Evolutionary conservation across 768 basidiomycete species (phyloP).

Genomic region (Tephrocybe sp.): DNA sequence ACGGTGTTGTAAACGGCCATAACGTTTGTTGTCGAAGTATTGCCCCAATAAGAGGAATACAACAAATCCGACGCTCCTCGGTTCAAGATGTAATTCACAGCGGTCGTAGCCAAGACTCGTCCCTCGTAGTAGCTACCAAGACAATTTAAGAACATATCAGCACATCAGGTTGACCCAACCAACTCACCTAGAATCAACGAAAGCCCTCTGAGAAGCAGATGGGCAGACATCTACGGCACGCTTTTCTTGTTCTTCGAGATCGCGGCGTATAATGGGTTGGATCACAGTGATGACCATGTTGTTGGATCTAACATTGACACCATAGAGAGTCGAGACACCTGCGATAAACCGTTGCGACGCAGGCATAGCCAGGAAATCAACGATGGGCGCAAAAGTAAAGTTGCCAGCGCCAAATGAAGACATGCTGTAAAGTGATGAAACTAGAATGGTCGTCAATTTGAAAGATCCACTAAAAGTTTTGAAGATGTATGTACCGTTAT

Average conservation of each 20-base stretch:
- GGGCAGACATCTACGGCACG: conserved; percentile 38
- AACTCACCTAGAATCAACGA: conserved; percentile 36
- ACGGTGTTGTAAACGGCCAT: conserved; percentile 33
- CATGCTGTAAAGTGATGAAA: conserved; percentile 41
- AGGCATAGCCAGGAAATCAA: conserved; percentile 33
- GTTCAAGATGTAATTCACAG: conserved; percentile 31
- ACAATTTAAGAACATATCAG: conserved; percentile 28
- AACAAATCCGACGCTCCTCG: conserved; percentile 37
- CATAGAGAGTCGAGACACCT: conserved; percentile 18
- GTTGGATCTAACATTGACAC: conserved; percentile 22
- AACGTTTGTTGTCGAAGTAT: conserved; percentile 33
- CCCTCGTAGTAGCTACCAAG: no score
- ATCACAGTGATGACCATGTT: conserved; percentile 33
- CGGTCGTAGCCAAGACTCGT: no score
- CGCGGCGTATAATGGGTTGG: conserved; percentile 30
- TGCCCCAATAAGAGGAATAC: conserved; percentile 38
- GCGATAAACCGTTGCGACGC: conserved; percentile 10
- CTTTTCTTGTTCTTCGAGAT: conserved; percentile 26
- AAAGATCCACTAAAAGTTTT: neutral
- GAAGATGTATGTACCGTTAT: conserved; percentile 30
- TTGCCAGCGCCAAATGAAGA: conserved; percentile 34
- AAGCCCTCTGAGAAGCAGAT: conserved; percentile 28
- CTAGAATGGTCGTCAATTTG: conserved; percentile 18
- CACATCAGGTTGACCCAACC: conserved; percentile 30
- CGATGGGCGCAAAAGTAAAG: conserved; percentile 36